Conservation (phyloP, 202 grass and related monocot genomes). For the Carex sylvatica region DNA sequence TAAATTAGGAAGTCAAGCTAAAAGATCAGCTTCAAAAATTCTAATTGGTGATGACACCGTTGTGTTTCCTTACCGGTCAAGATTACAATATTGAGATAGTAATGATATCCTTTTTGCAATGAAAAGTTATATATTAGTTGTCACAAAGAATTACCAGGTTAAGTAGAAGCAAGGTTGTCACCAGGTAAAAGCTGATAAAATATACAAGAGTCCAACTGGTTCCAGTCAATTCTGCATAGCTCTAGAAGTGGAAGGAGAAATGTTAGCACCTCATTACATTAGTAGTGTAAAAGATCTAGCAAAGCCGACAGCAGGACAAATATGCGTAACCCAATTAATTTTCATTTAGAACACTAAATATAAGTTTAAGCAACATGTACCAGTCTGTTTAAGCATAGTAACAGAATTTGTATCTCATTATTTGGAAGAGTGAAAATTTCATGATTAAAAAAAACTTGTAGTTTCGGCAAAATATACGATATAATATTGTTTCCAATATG, state of each 20-base stretch:
- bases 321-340: background rate
- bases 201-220: constrained; percentile 84
- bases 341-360: background rate
- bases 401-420: background rate
- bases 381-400: background rate
- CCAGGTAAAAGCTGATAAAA: constrained; percentile 97
- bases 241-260: constrained; percentile 53
- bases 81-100: background rate
- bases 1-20: constrained; percentile 8
- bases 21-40: background rate
- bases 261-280: background rate
- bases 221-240: constrained; percentile 81
- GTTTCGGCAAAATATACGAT: background rate
- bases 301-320: background rate
- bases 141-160: constrained; percentile 67
- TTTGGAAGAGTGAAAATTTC: background rate
- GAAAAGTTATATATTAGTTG: constrained; percentile 2
- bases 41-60: background rate
- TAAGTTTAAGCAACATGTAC: background rate
- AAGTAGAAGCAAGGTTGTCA: constrained; percentile 82
- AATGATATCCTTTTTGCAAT: constrained; percentile 10
- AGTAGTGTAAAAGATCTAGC: background rate
- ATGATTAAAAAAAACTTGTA: background rate
- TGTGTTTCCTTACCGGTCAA: background rate
- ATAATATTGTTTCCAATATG: background rate